Evolutionary conservation across 2,329 filamentous ascomycete genomes (phyloP).

Genomic region (Fusarium buharicum): DNA sequence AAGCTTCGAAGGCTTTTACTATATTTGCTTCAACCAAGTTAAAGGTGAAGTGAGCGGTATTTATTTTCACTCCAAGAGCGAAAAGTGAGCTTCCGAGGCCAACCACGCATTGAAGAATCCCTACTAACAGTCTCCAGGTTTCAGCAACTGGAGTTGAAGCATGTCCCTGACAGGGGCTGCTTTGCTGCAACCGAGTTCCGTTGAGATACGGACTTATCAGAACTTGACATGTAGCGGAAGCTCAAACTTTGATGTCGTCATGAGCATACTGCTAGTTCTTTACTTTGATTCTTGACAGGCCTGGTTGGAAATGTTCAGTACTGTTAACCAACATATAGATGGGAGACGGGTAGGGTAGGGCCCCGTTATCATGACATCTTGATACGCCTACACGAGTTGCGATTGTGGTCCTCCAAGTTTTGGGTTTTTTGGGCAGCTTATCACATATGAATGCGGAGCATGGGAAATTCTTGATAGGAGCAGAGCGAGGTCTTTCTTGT

Average conservation of each 20-base stretch:
- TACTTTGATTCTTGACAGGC: conserved; percentile 16
- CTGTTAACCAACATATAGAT: conserved; percentile 42
- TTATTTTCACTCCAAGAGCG: conserved; percentile 97
- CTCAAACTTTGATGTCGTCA: conserved; percentile 11
- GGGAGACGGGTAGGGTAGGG: conserved; percentile 34
- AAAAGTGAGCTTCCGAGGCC: conserved; percentile 75
- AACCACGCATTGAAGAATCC: background rate
- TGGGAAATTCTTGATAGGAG: conserved; percentile 40
- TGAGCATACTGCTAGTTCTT: conserved; percentile 9
- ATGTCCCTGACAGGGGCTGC: conserved; percentile 86
- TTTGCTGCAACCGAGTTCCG: conserved; percentile 86
- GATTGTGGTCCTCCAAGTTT: conserved; percentile 29
- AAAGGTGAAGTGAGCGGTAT: conserved; percentile 89
- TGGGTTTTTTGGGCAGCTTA: conserved; percentile 29
- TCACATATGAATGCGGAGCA: conserved; percentile 37
- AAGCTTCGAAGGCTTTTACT: conserved; percentile 98
- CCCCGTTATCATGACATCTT: conserved; percentile 35
- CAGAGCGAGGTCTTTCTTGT: conserved; percentile 35
- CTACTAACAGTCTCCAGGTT: conserved; percentile 65
- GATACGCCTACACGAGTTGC: conserved; percentile 28
- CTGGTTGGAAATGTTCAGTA: conserved; percentile 19
- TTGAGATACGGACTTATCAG: conserved; percentile 40
- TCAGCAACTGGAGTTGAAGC: conserved; percentile 91
- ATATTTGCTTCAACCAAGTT: conserved; percentile 97
- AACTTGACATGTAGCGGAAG: background rate